These are phyloP conservation scores for Coemansia sp. DNA, from an alignment of 192 early-diverging fungal species.

Conservation along the genomic window DNA sequence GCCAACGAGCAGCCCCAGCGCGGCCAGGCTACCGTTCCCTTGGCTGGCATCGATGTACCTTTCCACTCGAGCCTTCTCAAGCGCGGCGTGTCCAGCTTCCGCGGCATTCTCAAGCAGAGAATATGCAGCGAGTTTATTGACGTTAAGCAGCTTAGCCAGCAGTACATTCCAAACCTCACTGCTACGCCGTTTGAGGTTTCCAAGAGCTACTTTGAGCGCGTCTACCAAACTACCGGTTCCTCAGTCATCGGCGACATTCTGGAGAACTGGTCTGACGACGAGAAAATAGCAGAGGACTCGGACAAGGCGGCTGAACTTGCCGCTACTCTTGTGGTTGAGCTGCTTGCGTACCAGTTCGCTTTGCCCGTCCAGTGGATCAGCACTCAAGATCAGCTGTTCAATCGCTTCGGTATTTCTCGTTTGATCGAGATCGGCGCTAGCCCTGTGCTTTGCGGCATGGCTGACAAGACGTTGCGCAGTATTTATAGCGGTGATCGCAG, in stretches of 20 bases:
- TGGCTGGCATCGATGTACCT: constrained; percentile 91
- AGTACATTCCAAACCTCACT: constrained; percentile 96
- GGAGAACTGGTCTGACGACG: constrained; percentile 59
- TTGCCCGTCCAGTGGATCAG: constrained; percentile 94
- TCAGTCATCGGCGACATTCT: constrained; percentile 68
- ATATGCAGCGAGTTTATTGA: constrained; percentile 70
- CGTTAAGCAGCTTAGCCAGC: constrained; percentile 65
- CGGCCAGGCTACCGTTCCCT: constrained; percentile 85
- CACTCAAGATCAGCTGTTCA: constrained; percentile 85
- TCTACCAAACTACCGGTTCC: constrained; percentile 72
- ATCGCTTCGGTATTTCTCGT: constrained; percentile 73
- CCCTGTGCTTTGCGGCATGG: constrained; percentile 88
- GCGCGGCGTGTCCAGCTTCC: constrained; percentile 84
- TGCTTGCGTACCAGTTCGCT: constrained; percentile 92
- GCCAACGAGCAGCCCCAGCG: constrained; percentile 62
- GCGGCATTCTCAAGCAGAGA: constrained; percentile 74
- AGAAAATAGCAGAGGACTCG: constrained; percentile 49
- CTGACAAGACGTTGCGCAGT: constrained; percentile 51
- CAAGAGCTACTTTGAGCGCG: constrained; percentile 74
- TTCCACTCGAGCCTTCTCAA: constrained; percentile 85
- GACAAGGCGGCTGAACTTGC: constrained; percentile 74
- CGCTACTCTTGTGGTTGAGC: constrained; percentile 78
- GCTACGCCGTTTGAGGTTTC: constrained; percentile 82
- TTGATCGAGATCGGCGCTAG: constrained; percentile 87
- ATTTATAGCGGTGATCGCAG: not conserved